phyloP scores from a whole-genome alignment of 225 moss, liverwort and hornwort genomes.

The Anthoceros angustus region DNA sequence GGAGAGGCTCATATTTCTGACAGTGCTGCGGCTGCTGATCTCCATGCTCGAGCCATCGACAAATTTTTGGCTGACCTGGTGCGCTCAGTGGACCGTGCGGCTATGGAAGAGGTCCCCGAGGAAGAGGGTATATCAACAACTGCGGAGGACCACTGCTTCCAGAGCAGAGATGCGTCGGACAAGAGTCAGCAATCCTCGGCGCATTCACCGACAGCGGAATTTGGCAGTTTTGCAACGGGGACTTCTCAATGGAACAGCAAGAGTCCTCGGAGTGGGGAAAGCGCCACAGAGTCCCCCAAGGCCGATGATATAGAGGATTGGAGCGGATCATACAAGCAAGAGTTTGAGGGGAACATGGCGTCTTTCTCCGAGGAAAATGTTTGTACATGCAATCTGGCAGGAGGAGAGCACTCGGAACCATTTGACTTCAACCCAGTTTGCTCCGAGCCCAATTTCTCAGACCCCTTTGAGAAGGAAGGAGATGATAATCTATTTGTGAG shows the following conservation, averaged over 20 bases:
- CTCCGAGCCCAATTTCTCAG: neutral
- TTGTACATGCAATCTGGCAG: neutral
- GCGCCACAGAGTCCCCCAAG: neutral
- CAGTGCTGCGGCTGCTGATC: neutral
- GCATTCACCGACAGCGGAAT: neutral
- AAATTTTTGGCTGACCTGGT: neutral
- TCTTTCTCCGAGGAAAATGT: neutral
- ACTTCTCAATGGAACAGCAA: neutral
- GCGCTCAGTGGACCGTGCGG: neutral
- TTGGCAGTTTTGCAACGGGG: neutral
- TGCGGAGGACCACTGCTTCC: neutral
- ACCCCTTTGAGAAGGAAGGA: neutral
- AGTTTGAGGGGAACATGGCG: neutral
- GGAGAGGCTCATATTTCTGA: neutral
- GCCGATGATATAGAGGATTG: neutral
- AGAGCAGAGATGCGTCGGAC: neutral
- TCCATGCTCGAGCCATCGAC: neutral
- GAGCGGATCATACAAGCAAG: neutral
- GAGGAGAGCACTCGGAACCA: neutral
- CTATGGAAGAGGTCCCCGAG: neutral
- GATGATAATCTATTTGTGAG: neutral
- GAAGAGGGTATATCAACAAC: neutral
- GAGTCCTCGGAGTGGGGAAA: neutral
- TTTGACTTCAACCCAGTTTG: neutral
- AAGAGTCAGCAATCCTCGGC: neutral